A percentile compares a stretch with the other conserved stretches of the same genome.
These are phyloP conservation scores for Hevea brasiliensis DNA, from an alignment of 345 rosid species.

Conservation along the genomic window DNA sequence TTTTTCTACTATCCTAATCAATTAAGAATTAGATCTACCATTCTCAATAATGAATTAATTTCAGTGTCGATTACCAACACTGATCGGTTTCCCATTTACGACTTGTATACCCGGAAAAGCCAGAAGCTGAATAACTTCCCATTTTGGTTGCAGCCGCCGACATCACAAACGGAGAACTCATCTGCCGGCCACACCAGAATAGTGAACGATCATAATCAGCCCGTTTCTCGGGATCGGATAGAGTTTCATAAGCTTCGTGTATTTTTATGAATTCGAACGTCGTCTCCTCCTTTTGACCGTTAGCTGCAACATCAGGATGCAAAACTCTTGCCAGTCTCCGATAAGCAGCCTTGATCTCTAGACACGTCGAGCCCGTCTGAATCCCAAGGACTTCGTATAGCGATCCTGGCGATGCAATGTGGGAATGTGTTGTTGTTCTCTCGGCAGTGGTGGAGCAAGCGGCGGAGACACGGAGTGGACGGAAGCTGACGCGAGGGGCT, in stretches of 20 bases:
- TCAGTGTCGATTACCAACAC: slow-evolving; percentile 45
- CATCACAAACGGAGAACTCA: slow-evolving; percentile 25
- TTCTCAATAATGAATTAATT: not conserved
- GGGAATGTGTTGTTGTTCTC: slow-evolving; percentile 18
- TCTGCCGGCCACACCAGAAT: slow-evolving; percentile 25
- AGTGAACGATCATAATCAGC: slow-evolving; percentile 54
- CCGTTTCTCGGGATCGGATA: slow-evolving; percentile 63
- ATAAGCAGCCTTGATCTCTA: slow-evolving; percentile 69
- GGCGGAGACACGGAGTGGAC: slow-evolving; percentile 39
- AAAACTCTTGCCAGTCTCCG: slow-evolving; percentile 54
- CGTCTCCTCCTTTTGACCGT: slow-evolving; percentile 16
- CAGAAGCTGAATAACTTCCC: slow-evolving; percentile 15
- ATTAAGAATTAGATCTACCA: not conserved
- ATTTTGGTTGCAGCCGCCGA: slow-evolving; percentile 8
- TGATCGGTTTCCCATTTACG: slow-evolving; percentile 75
- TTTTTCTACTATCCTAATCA: not conserved
- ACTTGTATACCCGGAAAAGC: slow-evolving; percentile 30
- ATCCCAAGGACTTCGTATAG: slow-evolving; percentile 62
- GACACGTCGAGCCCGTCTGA: slow-evolving; percentile 47
- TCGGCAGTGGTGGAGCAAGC: slow-evolving; percentile 43
- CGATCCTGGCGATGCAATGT: slow-evolving; percentile 30
- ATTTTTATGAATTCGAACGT: slow-evolving; percentile 51
- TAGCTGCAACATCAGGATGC: slow-evolving; percentile 61
- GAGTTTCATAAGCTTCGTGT: slow-evolving; percentile 64
- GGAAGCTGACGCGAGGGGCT: slow-evolving; percentile 30